Percentiles rank a stretch among this genome's conserved stretches.
These are phyloP conservation scores for Metschnikowia matae DNA, from an alignment of 805 yeast species.

Conservation along the genomic window DNA sequence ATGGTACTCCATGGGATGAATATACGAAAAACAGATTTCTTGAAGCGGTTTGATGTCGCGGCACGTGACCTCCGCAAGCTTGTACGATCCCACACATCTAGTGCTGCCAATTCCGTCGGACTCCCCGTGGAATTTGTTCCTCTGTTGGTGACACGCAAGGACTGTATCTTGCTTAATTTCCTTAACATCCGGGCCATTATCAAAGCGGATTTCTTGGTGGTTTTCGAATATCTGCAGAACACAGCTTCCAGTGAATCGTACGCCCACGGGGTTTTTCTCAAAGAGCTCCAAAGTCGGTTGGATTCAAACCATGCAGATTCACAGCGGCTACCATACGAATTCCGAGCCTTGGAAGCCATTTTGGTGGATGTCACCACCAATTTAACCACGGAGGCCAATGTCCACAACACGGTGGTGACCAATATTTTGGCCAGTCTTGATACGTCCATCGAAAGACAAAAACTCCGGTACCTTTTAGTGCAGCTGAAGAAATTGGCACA, in stretches of 20 bases:
- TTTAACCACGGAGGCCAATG: constrained; percentile 80
- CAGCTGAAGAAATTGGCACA: constrained; percentile 82
- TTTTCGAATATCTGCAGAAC: constrained; percentile 34
- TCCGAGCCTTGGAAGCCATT: constrained; percentile 85
- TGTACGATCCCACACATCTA: constrained; percentile 25
- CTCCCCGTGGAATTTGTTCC: constrained; percentile 51
- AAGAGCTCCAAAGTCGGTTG: constrained; percentile 39
- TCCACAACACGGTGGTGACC: constrained; percentile 70
- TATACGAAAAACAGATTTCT: constrained; percentile 38
- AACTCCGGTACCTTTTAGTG: constrained; percentile 70
- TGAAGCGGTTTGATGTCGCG: constrained; percentile 42
- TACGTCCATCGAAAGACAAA: constrained; percentile 72
- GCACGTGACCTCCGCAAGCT: constrained; percentile 60
- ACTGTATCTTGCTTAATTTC: constrained; percentile 45
- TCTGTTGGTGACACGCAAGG: constrained; percentile 44
- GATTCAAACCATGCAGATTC: constrained; percentile 26
- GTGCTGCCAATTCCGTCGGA: constrained; percentile 8
- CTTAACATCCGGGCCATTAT: constrained; percentile 50
- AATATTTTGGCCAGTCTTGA: constrained; percentile 77
- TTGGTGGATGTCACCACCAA: constrained; percentile 75
- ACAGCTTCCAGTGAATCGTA: constrained; percentile 40
- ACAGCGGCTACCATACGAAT: constrained; percentile 67
- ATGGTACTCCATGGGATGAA: constrained; percentile 44
- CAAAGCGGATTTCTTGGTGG: constrained; percentile 47
- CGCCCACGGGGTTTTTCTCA: constrained; percentile 40